Evolutionary conservation across 2,329 filamentous ascomycete species (phyloP).

Genomic region (Aspergillus sclerotialis): DNA sequence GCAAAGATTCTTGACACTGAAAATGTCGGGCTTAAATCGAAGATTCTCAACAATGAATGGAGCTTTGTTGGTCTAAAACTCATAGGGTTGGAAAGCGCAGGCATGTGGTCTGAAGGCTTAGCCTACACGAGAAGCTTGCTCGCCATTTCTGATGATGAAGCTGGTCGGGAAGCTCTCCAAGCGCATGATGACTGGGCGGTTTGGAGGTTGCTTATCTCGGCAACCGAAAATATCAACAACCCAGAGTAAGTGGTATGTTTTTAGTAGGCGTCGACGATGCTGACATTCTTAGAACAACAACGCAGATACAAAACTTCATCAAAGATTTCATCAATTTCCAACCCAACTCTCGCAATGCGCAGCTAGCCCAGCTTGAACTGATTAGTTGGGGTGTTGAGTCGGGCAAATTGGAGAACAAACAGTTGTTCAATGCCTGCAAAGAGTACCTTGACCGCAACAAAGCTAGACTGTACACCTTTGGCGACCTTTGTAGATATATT

Average conservation of each 20-base stretch:
- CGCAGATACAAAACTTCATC: constrained; percentile 27
- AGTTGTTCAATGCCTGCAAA: constrained; percentile 32
- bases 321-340: constrained; percentile 24
- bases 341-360: constrained; percentile 37
- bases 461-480: constrained; percentile 39
- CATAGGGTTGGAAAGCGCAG: constrained; percentile 27
- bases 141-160: constrained; percentile 24
- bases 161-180: constrained; percentile 20
- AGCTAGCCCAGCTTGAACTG: constrained; percentile 30
- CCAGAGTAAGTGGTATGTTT: constrained; percentile 31
- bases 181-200: constrained; percentile 40
- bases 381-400: constrained; percentile 17
- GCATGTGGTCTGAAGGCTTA: constrained; percentile 33
- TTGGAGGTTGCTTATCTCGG: constrained; percentile 36
- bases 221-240: constrained; percentile 23
- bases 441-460: constrained; percentile 36
- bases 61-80: constrained; percentile 34
- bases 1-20: constrained; percentile 37
- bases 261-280: too few species aligned
- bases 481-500: constrained; percentile 34
- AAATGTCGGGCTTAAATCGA: constrained; percentile 35
- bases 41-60: constrained; percentile 38
- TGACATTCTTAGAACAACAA: constrained; percentile 15
- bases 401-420: constrained; percentile 18
- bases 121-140: constrained; percentile 31